Evolutionary conservation across 352 stramenopile species (phyloP).

Genomic region (Saprolegnia diclina): DNA sequence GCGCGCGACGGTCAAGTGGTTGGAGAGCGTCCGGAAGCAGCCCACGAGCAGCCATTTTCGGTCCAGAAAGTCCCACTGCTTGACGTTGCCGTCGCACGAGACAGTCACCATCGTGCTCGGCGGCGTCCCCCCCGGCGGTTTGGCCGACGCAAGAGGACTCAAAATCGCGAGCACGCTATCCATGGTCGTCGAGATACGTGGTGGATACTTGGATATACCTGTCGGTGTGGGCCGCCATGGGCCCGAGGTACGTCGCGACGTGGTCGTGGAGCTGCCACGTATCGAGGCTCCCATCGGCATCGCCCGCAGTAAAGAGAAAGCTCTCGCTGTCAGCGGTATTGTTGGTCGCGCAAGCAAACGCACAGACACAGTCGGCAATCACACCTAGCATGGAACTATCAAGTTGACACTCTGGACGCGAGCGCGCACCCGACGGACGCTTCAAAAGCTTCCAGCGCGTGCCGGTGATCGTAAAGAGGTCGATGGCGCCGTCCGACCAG

Average conservation of each 20-base stretch:
- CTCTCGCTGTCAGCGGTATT: neutral
- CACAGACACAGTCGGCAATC: slow-evolving; percentile 22
- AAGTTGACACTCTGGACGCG: no score
- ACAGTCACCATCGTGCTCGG: slow-evolving; percentile 5
- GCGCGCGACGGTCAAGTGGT: slow-evolving; percentile 4
- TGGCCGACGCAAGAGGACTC: neutral
- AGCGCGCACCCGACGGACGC: slow-evolving; percentile 15
- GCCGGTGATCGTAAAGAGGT: slow-evolving; percentile 19
- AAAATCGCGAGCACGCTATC: slow-evolving; percentile 23
- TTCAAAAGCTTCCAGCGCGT: slow-evolving; percentile 19
- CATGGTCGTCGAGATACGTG: no score
- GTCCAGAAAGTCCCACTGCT: slow-evolving; percentile 3
- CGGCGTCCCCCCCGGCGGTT: neutral
- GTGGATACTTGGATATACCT: neutral
- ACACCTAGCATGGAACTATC: slow-evolving; percentile 1
- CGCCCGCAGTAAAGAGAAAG: slow-evolving; percentile 2
- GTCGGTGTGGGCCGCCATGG: neutral
- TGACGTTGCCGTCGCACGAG: slow-evolving; percentile 12
- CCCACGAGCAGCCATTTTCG: slow-evolving; percentile 3
- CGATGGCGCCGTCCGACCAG: slow-evolving; percentile 22
- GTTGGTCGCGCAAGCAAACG: slow-evolving; percentile 11
- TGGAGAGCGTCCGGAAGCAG: slow-evolving; percentile 17
- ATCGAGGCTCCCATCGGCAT: slow-evolving; percentile 13
- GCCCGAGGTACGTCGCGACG: slow-evolving; percentile 4
- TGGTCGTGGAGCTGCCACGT: slow-evolving; percentile 8